Percentiles rank a stretch among this genome's conserved stretches.
These are phyloP conservation scores for Podospora tetraspora DNA, from an alignment of 495 filamentous ascomycete species.

Conservation along the genomic window DNA sequence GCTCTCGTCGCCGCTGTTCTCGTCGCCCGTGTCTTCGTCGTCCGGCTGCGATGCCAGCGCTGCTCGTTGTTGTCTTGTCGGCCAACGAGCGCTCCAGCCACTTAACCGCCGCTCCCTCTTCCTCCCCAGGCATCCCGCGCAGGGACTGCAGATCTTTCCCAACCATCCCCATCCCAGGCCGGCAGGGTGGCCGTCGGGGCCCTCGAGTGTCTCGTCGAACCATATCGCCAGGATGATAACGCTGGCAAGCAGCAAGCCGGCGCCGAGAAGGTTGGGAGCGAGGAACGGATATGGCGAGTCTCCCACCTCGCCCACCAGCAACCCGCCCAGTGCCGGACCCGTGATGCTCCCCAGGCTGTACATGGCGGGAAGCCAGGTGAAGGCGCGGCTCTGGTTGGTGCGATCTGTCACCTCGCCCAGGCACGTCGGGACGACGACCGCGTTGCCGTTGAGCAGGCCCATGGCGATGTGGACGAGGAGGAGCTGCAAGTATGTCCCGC, in stretches of 20 bases:
- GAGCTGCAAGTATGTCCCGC: conserved; percentile 73
- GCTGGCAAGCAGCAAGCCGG: conserved; percentile 64
- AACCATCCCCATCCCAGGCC: conserved; percentile 17
- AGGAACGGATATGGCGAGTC: conserved; percentile 71
- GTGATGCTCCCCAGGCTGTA: conserved; percentile 93
- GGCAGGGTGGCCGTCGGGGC: conserved; percentile 44
- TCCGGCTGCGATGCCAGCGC: conserved; percentile 34
- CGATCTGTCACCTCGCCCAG: conserved; percentile 92
- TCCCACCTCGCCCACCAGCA: conserved; percentile 57
- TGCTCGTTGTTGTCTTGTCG: conserved; percentile 26
- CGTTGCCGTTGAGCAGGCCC: conserved; percentile 90
- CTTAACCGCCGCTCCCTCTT: conserved; percentile 2
- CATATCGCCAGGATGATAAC: conserved; percentile 67
- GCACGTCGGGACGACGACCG: conserved; percentile 79
- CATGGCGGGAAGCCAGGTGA: conserved; percentile 86
- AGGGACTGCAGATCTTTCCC: conserved; percentile 11
- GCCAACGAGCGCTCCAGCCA: conserved; percentile 25
- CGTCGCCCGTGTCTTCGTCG: conserved; percentile 22
- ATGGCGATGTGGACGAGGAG: conserved; percentile 80
- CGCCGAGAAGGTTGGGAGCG: conserved; percentile 72
- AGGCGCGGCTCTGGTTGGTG: conserved; percentile 86
- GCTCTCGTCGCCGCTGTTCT: conserved; percentile 29
- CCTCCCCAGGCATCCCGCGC: conserved; percentile 10
- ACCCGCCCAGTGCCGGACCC: conserved; percentile 81
- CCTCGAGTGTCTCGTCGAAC: conserved; percentile 84